Evolutionary conservation across 768 basidiomycete species (phyloP).

Genomic region (Galerina marginata): DNA sequence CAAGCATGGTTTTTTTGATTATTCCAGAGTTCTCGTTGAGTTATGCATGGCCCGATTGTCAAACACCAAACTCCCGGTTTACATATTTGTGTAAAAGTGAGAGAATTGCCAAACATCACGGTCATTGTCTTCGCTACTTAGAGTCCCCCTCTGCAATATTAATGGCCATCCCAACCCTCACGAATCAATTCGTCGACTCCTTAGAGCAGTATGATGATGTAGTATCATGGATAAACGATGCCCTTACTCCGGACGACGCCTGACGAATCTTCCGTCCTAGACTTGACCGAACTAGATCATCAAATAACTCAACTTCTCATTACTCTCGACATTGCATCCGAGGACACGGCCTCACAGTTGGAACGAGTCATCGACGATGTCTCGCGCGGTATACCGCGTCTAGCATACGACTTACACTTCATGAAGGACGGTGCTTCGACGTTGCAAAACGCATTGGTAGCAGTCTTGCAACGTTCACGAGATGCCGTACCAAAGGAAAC

Average conservation of each 20-base stretch:
- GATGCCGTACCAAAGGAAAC: slow-evolving; percentile 62
- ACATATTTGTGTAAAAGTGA: slow-evolving; percentile 6
- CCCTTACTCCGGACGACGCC: slow-evolving; percentile 46
- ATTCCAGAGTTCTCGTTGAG: no score
- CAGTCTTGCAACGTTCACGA: slow-evolving; percentile 61
- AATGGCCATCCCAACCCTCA: slow-evolving; percentile 39
- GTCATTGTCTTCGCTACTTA: no score
- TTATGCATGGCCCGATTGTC: no score
- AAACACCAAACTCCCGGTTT: slow-evolving; percentile 3
- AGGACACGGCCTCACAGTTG: slow-evolving; percentile 86
- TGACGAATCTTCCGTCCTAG: slow-evolving; percentile 33
- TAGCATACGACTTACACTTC: slow-evolving; percentile 96
- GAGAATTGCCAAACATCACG: slow-evolving; percentile 23
- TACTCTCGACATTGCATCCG: slow-evolving; percentile 82
- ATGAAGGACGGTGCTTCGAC: slow-evolving; percentile 91
- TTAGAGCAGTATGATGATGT: slow-evolving; percentile 67
- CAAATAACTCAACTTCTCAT: slow-evolving; percentile 78
- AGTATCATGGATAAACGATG: slow-evolving; percentile 75
- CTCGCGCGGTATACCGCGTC: slow-evolving; percentile 85
- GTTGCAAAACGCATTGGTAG: slow-evolving; percentile 68
- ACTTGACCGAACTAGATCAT: slow-evolving; percentile 69
- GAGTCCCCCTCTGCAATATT: not conserved
- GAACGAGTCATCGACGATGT: slow-evolving; percentile 94
- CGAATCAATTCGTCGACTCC: slow-evolving; percentile 54
- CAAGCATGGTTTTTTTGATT: no score